Evolutionary conservation across 2,329 filamentous ascomycete genomes (phyloP), one percentile per base, ranked within the genome.

Genomic region (Fusarium oxysporum): DNA sequence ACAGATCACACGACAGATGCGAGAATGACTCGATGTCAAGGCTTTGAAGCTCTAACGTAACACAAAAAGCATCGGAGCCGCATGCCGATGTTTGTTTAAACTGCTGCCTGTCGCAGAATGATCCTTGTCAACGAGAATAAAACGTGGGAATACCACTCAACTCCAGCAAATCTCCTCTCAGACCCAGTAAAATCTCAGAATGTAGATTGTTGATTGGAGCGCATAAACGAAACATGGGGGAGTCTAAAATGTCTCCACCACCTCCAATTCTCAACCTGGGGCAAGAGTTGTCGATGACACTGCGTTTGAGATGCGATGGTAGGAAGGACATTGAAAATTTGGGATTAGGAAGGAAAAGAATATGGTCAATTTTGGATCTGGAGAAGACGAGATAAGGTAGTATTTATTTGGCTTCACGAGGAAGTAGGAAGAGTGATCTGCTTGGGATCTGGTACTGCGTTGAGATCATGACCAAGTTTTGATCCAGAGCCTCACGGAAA

Each of bases 401-500:
- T 25, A 25, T 25, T 25, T 25, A 25, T 25, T 25, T 25, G 25
- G 25, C 25, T 25, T 25, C 25, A 25, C 25, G 25, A 25, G 25
- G 25, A 25, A 25, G 25, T 1, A 25, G 25, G 25, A 25, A 25
- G 5, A 25, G 25, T 25, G 6, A 25, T 25, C 25, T 25, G 5
- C 25, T 25, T 25, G 25, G 25, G 5, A 25, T 25, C 25, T 25
- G 5, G 25, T 25, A 25, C 5, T 25, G 25, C 25, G 25, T 25
- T 25, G 11, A 32, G 37, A 47, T 13, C 30, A 17, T 16, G 9
- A 13, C 17, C 28, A 25, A 25, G 28, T 32, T 51, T 25, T 19
- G 33, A 48, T 53, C 21, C 12, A 67, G 58, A 71, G 54, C 68
- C 58, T 68, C 68, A 61, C 57, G 38, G 30, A 40, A 45, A 59